Base-by-base conservation (phyloP, 306 rosid genomes). In the Canavalia ensiformis region DNA sequence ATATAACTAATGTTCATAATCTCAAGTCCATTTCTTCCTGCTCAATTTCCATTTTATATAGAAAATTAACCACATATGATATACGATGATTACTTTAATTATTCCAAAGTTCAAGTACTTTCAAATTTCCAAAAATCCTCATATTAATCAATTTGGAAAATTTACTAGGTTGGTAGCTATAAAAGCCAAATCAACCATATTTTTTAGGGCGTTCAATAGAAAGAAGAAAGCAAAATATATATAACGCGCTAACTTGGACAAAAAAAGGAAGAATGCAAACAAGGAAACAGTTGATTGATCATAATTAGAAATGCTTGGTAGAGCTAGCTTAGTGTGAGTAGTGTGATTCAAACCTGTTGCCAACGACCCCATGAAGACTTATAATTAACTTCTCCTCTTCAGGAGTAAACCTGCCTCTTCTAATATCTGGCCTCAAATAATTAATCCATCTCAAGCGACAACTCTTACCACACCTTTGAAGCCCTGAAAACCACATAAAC, bases 391-490 rank as follows among this genome's bases (percentile, higher is more conserved):
- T 95, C 86, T 95, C 99, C 71, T 95, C 99, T 75, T 95, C 99
- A 1, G 94, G 95, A 72, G 97, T 88, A 76, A 95, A 95, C 83
- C 98, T 89, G 57, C 99, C 99, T 91, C 99, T 86, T 85, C 97
- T 89, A 83, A 95, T 95, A 85, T 95, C 99, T 4, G 99, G 99
- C 83, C 99, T 91, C 88, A 95, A 84, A 90, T 95, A 95, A 88
- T 95, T 95, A 79, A 95, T 93, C 99, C 99, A 95, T 81, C 99
- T 90, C 87, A 95, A 84, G 1, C 99, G 85, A 81, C 99, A 95
- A 86, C 99, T 95, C 91, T 95, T 95, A 0, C 99, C 99, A 80
- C 99, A 95, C 80, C 99, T 86, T 84, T 95, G 99, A 74, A 95
- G 97, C 82, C 99, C 99, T 95, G 86, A 60, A 81, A 63, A 7